phyloP scores from a whole-genome alignment of 73 alveolate species.

The Blepharisma japonicum region DNA sequence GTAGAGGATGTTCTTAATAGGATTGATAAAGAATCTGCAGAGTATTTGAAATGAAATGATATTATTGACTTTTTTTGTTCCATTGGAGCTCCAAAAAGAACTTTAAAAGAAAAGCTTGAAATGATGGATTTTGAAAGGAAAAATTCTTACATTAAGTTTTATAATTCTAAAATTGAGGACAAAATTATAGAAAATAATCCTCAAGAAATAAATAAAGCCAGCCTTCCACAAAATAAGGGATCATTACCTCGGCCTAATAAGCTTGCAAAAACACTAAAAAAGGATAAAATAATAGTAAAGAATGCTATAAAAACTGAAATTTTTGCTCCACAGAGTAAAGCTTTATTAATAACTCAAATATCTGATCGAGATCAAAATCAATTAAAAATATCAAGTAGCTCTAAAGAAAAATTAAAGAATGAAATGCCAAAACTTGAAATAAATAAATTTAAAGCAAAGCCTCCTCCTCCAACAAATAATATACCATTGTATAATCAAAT shows the following conservation, averaged over 20 bases:
- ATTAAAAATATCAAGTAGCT: constrained; percentile 35
- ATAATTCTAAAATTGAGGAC: too few relatives aligned
- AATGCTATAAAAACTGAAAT: constrained; percentile 56
- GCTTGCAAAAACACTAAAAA: too few relatives aligned
- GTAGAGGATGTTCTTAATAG: neutral
- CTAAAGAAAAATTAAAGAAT: constrained; percentile 32
- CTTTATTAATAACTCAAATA: constrained; percentile 45
- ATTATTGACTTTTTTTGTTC: neutral
- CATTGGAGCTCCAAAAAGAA: too few relatives aligned
- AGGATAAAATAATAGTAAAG: neutral
- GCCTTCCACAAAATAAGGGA: too few relatives aligned
- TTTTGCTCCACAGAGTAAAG: constrained; percentile 40
- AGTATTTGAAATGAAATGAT: neutral
- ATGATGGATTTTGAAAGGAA: too few relatives aligned
- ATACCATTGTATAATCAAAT: constrained; percentile 60
- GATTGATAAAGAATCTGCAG: constrained; percentile 7
- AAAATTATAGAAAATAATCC: too few relatives aligned
- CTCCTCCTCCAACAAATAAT: constrained; percentile 35
- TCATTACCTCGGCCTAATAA: too few relatives aligned
- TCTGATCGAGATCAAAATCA: constrained; percentile 35
- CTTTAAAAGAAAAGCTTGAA: too few relatives aligned
- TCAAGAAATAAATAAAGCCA: too few relatives aligned
- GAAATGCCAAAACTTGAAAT: constrained; percentile 41
- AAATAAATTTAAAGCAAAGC: constrained; percentile 20
- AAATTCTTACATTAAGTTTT: too few relatives aligned